These are phyloP conservation scores for Cutaneotrichosporon daszewskae DNA, from an alignment of 1,284 basidiomycete genomes.

Conservation along the genomic window DNA sequence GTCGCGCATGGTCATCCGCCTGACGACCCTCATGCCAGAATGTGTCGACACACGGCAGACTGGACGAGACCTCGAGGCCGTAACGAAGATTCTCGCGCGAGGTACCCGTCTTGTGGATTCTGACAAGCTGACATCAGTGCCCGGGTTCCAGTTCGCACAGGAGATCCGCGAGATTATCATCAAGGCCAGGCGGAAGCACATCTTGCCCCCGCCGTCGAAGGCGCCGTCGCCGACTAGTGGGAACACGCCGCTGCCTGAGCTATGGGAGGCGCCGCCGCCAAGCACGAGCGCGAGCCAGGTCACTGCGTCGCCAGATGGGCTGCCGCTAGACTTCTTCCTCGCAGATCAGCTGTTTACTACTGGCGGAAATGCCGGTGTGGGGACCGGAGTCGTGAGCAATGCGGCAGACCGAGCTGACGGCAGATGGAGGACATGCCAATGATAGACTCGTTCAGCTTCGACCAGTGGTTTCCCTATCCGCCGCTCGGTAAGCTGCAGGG, in stretches of 20 bases:
- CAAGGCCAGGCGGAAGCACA: conserved; percentile 28
- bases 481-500: no score
- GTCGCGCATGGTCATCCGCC: conserved; percentile 37
- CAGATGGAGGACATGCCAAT: no score
- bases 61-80: conserved; percentile 37
- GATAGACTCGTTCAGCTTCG: conserved; percentile 23
- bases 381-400: background rate
- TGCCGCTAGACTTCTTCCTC: conserved; percentile 31
- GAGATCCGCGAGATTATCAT: conserved; percentile 32
- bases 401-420: no score
- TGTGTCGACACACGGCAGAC: conserved; percentile 32
- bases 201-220: conserved; percentile 26
- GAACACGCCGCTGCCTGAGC: background rate
- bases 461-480: conserved; percentile 39
- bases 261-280: no score
- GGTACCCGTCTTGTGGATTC: conserved; percentile 10
- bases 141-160: conserved; percentile 37
- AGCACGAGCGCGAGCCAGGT: no score
- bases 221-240: background rate
- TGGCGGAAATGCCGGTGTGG: background rate
- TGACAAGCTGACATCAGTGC: conserved; percentile 27
- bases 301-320: background rate
- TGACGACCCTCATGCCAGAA: conserved; percentile 35
- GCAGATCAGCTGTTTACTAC: conserved; percentile 33
- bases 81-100: conserved; percentile 27